Percentiles rank a stretch among this genome's conserved stretches.
These are phyloP conservation scores for Vigna nakashimae DNA, from an alignment of 306 rosid species.

Conservation along the genomic window DNA sequence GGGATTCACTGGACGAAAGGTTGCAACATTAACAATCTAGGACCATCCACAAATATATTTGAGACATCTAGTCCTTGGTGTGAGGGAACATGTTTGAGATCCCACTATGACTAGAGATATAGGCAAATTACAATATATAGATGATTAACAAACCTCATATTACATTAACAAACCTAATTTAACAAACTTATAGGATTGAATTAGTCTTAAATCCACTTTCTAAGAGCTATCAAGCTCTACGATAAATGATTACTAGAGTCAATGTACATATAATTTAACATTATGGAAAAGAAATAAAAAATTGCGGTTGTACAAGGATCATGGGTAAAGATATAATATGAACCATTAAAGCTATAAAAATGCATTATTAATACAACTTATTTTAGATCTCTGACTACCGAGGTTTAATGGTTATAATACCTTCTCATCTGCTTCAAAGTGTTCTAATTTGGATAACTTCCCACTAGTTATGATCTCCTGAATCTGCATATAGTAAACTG, in stretches of 20 bases:
- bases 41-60: no score
- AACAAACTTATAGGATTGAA: no score
- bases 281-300: neutral
- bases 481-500: slow-evolving; percentile 62
- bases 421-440: slow-evolving; percentile 92
- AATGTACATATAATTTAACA: neutral
- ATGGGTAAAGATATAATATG: slow-evolving; percentile 10
- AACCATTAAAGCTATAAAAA: neutral
- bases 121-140: no score
- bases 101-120: no score
- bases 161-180: no score
- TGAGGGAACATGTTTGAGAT: no score
- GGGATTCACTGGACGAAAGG: slow-evolving; percentile 75
- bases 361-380: slow-evolving; percentile 12
- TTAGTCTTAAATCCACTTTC: no score
- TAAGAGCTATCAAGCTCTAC: slow-evolving; percentile 1
- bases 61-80: no score
- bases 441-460: slow-evolving; percentile 85
- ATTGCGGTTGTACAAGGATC: neutral
- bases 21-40: slow-evolving; percentile 70
- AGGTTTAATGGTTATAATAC: slow-evolving; percentile 52
- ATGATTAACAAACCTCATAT: no score
- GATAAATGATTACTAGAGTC: neutral
- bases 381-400: slow-evolving; percentile 29
- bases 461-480: slow-evolving; percentile 94